Evolutionary conservation across 306 rosid species (phyloP), one percentile per base, ranked within the genome.

Genomic region (Pyrus betulifolia): DNA sequence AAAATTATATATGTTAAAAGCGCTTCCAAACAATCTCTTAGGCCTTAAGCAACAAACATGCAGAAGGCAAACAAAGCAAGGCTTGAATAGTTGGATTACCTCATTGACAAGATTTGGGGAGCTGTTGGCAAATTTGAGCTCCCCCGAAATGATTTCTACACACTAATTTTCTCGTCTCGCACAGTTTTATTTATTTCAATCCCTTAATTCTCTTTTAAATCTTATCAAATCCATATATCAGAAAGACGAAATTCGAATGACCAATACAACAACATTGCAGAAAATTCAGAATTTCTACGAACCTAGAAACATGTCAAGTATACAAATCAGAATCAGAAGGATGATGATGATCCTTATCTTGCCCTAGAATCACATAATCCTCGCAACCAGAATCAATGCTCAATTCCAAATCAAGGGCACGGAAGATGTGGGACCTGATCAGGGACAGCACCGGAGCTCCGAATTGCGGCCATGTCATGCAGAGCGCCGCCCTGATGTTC

Each of bases 391-490:
- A 21, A 12, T 4, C 42, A 11, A 74, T 38, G 60, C 61, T 75
- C 51, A 87, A 61, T 2, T 89, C 87, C 74, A 89, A 80, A 10
- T 89, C 87, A 71, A 89, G 67, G 8, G 82, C 87, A 4, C 74
- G 78, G 71, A 88, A 78, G n/a, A 74, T 61, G 25, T 88, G 61
- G 60, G 84, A 82, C 85, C 84, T 86, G 0, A 95, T 28, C 78
- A 92, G 60, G 15, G 81, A 52, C 70, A 85, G 79, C 67, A 66
- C 97, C 25, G 79, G 58, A 21, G 44, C 80, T 67, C 89, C 97
- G 64, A 86, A 80, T 55, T 85, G 85, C 8, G 98, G 99, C 99
- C 98, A 95, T 13, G 92, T 79, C 62, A 87, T 88, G 71, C 93
- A 91, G 6, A 89, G 77, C 8, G 86, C 74, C 5, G 88, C 99